phyloP scores from a whole-genome alignment of 2,329 filamentous ascomycete species.

The Rhynchosporium secalis region DNA sequence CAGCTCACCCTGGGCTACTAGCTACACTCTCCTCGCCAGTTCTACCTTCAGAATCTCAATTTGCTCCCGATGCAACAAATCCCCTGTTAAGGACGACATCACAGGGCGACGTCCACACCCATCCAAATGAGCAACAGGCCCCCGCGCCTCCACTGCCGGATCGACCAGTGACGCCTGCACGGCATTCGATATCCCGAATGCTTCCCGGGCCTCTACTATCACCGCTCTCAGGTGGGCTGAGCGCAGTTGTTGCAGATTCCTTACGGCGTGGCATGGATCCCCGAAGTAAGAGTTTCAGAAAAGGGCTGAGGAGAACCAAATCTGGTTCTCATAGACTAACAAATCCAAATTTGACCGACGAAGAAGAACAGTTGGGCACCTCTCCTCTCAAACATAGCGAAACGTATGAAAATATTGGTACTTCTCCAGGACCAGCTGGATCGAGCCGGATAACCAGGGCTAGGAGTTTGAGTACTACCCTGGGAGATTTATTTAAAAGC shows the following conservation, averaged over 20 bases:
- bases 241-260: slow-evolving; percentile 64
- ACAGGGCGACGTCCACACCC: slow-evolving; percentile 34
- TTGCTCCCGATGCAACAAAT: slow-evolving; percentile 26
- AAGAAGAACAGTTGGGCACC: slow-evolving; percentile 27
- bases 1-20: slow-evolving; percentile 31
- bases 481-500: slow-evolving; percentile 34
- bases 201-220: slow-evolving; percentile 59
- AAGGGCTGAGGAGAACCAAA: slow-evolving; percentile 34
- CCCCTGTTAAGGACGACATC: slow-evolving; percentile 33
- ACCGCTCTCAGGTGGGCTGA: slow-evolving; percentile 60
- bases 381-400: slow-evolving; percentile 23
- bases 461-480: slow-evolving; percentile 37
- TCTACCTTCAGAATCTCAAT: slow-evolving; percentile 37
- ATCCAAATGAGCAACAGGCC: slow-evolving; percentile 36
- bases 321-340: slow-evolving; percentile 34
- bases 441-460: slow-evolving; percentile 30
- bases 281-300: slow-evolving; percentile 36
- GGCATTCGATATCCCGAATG: slow-evolving; percentile 52
- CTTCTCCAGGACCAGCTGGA: slow-evolving; percentile 27
- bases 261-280: slow-evolving; percentile 53
- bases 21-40: slow-evolving; percentile 34
- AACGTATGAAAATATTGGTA: slow-evolving; percentile 23
- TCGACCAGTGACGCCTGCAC: slow-evolving; percentile 43
- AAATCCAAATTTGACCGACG: slow-evolving; percentile 20
- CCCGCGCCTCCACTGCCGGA: slow-evolving; percentile 43